Evolutionary conservation across 306 rosid genomes (phyloP), one percentile per base, ranked within the genome.

Genomic region (Malus orientalis): DNA sequence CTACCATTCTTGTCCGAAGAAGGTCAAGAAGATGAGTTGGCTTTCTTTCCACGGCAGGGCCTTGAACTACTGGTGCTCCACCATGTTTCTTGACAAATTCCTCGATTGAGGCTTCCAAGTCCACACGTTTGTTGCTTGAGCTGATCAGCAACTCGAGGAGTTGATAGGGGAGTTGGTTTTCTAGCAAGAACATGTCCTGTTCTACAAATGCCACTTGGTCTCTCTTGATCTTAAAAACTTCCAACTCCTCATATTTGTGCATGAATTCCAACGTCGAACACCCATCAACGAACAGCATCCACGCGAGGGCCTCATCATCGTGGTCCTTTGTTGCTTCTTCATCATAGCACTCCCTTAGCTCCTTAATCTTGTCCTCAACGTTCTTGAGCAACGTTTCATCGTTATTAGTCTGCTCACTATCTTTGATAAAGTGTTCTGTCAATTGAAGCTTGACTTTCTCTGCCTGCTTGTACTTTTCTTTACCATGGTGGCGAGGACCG

Each of bases 401-500:
- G 1, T 0, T 0, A 36, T 0, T 6, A 36, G 8, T 6, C 22
- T 15, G 0, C 6, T 1, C 20, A 1, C 69, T 60, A 0, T 42
- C 19, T 19, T 15, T 0, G 42, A 73, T 11, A 11, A 72, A 82
- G 7, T 1, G 1, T 1, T 3, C 33, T 6, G 85, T 29, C 72
- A 77, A 13, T 36, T 6, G 2, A 13, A 0, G 61, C 76, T 36
- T 36, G 38, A 33, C 8, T 33, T 33, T 33, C 38, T 33, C 38
- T 33, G 38, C 38, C 8, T 1, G 40, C 8, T 36, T 0, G 40
- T 36, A 36, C 40, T 36, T 36, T 36, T 6, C 2, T 6, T 36
- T 6, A 36, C 40, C 65, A 66, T 81, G 71, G 45, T 72, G 85
- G 66, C 67, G 23, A 8, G 85, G 85, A 58, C 85, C 81, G 4